Evolutionary conservation across 2,329 filamentous ascomycete genomes (phyloP).

Genomic region (Hansfordia pulvinata): DNA sequence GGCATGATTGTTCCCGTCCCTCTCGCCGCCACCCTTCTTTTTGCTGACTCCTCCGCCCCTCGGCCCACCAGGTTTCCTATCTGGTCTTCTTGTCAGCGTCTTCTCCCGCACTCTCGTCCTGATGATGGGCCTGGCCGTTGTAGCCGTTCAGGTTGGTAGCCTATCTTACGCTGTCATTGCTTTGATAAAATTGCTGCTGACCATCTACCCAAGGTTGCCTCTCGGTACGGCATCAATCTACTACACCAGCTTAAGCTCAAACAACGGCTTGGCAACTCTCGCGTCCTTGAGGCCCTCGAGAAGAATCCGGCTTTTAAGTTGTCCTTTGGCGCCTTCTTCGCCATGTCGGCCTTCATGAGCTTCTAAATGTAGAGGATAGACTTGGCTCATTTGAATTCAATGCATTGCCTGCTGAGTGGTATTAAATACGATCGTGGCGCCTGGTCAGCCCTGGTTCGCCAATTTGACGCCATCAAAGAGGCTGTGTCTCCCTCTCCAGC

Average conservation of each 20-base stretch:
- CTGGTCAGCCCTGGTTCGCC: too few relatives aligned
- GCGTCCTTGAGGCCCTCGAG: slow-evolving; percentile 33
- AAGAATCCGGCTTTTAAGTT: slow-evolving; percentile 51
- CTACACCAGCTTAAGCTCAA: slow-evolving; percentile 16
- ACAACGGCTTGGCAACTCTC: slow-evolving; percentile 20
- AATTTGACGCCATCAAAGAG: too few relatives aligned
- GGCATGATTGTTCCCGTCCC: too few relatives aligned
- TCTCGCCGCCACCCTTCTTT: too few relatives aligned
- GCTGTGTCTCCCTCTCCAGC: slow-evolving; percentile 76
- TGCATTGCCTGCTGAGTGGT: too few relatives aligned
- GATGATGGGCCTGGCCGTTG: slow-evolving; percentile 49
- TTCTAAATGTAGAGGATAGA: slow-evolving; percentile 20
- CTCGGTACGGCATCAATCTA: slow-evolving; percentile 19
- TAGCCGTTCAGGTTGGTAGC: slow-evolving; percentile 14
- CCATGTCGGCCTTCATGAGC: slow-evolving; percentile 50
- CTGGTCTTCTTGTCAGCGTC: slow-evolving; percentile 51
- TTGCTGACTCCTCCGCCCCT: too few relatives aligned
- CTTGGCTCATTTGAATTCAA: too few relatives aligned
- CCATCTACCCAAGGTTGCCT: slow-evolving; percentile 12
- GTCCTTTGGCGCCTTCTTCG: slow-evolving; percentile 61
- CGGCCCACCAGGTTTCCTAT: slow-evolving; percentile 47
- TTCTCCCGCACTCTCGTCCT: slow-evolving; percentile 61
- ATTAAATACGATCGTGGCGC: too few relatives aligned
- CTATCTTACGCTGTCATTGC: background rate
- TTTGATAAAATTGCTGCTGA: background rate